phyloP scores from a whole-genome alignment of 495 filamentous ascomycete species.

The Xylaria telfairii region DNA sequence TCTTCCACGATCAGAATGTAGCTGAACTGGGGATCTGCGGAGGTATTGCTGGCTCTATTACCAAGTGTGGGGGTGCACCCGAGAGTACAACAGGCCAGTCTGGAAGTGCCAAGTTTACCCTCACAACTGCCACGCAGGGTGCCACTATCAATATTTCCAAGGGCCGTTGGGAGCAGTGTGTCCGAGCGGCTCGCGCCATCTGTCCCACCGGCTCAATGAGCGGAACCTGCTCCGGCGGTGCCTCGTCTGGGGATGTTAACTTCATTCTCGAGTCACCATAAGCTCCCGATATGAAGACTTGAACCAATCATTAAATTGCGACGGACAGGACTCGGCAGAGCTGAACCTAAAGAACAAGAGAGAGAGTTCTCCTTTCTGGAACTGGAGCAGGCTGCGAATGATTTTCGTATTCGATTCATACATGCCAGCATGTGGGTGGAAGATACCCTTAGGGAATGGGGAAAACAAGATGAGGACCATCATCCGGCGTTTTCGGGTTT shows the following conservation, averaged over 20 bases:
- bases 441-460: conserved; percentile 14
- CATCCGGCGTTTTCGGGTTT: conserved; percentile 14
- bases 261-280: conserved; percentile 49
- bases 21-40: conserved; percentile 61
- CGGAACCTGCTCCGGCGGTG: conserved; percentile 56
- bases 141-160: conserved; percentile 57
- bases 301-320: neutral
- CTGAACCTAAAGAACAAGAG: neutral
- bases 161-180: conserved; percentile 57
- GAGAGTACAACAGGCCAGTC: conserved; percentile 47
- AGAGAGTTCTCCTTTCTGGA: conserved; percentile 18
- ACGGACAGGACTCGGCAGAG: neutral
- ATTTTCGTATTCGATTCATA: conserved; percentile 21
- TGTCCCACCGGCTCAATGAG: conserved; percentile 54
- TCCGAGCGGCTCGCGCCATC: conserved; percentile 53
- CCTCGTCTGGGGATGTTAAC: conserved; percentile 52
- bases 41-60: conserved; percentile 53
- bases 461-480: conserved; percentile 14
- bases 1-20: conserved; percentile 60
- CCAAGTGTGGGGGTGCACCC: conserved; percentile 50
- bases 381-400: conserved; percentile 17
- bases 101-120: conserved; percentile 55
- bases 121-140: conserved; percentile 43
- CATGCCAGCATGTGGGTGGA: conserved; percentile 20
- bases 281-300: neutral